Conservation (phyloP, 208 protist species). For the Trypanosoma scelopori region DNA sequence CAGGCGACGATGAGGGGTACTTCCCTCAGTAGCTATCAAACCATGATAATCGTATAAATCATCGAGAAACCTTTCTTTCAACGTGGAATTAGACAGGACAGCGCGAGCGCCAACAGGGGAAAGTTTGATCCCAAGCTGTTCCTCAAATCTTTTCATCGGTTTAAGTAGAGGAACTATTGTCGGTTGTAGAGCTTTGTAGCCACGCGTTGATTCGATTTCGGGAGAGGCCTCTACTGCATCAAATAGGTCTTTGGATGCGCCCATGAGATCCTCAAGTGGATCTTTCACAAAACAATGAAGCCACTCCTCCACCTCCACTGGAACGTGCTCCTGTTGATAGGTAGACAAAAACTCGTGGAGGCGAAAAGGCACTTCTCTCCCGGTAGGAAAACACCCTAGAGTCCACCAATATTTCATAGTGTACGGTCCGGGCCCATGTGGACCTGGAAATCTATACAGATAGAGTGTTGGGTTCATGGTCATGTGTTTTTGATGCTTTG, state of each 20-base stretch:
- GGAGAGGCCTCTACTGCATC: slow-evolving; percentile 40
- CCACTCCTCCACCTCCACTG: slow-evolving; percentile 87
- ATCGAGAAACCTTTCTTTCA: slow-evolving; percentile 65
- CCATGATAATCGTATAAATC: slow-evolving; percentile 80
- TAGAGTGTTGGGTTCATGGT: slow-evolving; percentile 79
- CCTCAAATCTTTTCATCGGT: slow-evolving; percentile 50
- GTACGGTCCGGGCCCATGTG: slow-evolving; percentile 77
- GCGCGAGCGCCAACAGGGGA: slow-evolving; percentile 59
- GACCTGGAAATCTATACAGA: slow-evolving; percentile 82
- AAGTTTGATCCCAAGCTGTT: slow-evolving; percentile 58
- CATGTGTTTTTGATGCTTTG: slow-evolving; percentile 91
- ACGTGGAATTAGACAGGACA: slow-evolving; percentile 31
- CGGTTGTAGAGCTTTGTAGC: slow-evolving; percentile 42
- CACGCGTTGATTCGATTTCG: slow-evolving; percentile 33
- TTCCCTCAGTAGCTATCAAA: slow-evolving; percentile 42
- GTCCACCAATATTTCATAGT: slow-evolving; percentile 93
- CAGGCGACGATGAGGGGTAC: slow-evolving; percentile 74
- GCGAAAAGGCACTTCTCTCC: slow-evolving; percentile 74
- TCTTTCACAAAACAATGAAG: slow-evolving; percentile 70
- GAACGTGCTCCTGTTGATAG: slow-evolving; percentile 86
- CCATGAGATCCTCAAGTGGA: slow-evolving; percentile 52
- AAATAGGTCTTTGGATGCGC: slow-evolving; percentile 46
- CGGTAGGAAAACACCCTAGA: slow-evolving; percentile 85
- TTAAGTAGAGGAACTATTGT: slow-evolving; percentile 35
- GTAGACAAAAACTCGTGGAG: slow-evolving; percentile 78